Base-by-base conservation (phyloP, 805 yeast genomes). In the Yamadazyma akitaensis region DNA sequence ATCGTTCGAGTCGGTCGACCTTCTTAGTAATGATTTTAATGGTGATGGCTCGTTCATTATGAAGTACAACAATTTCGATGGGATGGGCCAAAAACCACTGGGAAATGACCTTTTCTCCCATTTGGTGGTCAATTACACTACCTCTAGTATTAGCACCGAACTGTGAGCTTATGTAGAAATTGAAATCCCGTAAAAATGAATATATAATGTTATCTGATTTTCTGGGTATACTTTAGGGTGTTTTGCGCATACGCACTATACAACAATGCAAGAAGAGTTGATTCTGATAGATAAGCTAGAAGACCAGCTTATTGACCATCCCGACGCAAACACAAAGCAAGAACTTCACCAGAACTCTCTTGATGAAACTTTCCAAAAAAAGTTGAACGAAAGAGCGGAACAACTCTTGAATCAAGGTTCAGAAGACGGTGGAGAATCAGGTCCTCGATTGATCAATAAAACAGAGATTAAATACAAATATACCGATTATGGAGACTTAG, bases 211-310 rank as follows among this genome's bases (percentile, higher is more conserved):
- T 21, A 5, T 21, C 7, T 4, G 24, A 7, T 21, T 21, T 21
- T 21, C 24, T 5, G 7, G 24, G 4, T 21, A 7, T 5, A 21
- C 24, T 21, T 21, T 7, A 21, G 7, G 10, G n/a, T 14, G 19
- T 37, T 24, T 24, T 14, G 16, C 40, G 28, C 40, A 16, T 8
- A 25, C 36, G 30, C 35, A 12, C 32, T 28, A 12, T 28, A 28
- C n/a, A 5, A 13, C 9, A 28, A 58, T 60, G 62, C 59, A 57
- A 51, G 59, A 61, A 39, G 67, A 62, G 18, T 54, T 50, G 33
- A 57, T 59, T 8, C 68, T 72, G 62, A 70, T 71, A 18, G 78
- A 75, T 49, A 66, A 70, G 48, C 66, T 76, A 37, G 80, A 76
- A 43, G 80, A 73, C 48, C 72, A 68, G 50, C 65, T 70, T 43